Conservation (phyloP, 768 basidiomycete genomes). For the Russula sp. region DNA sequence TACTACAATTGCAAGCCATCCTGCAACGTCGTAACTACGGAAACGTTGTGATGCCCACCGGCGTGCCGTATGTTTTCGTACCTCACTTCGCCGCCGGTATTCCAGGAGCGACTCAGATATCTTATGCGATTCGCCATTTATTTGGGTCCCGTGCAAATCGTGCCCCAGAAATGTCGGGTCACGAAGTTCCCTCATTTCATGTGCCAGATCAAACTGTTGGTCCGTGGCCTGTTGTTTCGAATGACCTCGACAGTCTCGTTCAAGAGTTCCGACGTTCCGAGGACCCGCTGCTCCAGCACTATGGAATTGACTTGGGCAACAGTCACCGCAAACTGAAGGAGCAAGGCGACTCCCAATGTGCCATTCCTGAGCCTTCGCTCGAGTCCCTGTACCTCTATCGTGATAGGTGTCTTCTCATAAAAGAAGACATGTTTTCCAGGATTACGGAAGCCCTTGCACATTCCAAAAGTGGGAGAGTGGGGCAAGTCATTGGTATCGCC, state of each 20-base stretch:
- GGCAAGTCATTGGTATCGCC: not conserved
- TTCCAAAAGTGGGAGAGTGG: not conserved
- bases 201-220: no score
- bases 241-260: not conserved
- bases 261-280: not conserved
- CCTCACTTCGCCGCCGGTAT: not conserved
- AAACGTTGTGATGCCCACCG: not conserved
- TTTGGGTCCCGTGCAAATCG: not conserved
- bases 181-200: no score
- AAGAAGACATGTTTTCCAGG: not conserved
- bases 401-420: not conserved
- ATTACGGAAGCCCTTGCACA: constrained; percentile 1
- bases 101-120: not conserved
- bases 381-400: not conserved
- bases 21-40: not conserved
- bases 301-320: not conserved
- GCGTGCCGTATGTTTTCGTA: not conserved
- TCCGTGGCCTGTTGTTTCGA: no score
- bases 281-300: not conserved
- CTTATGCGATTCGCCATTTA: not conserved
- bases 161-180: not conserved
- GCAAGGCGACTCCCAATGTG: not conserved
- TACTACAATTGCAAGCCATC: not conserved
- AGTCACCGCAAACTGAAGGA: not conserved
- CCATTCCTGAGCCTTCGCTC: no score